Percentiles rank a stretch among this genome's conserved stretches.
These are phyloP conservation scores for Phytopythium vexans DNA, from an alignment of 352 stramenopile species.

Conservation along the genomic window DNA sequence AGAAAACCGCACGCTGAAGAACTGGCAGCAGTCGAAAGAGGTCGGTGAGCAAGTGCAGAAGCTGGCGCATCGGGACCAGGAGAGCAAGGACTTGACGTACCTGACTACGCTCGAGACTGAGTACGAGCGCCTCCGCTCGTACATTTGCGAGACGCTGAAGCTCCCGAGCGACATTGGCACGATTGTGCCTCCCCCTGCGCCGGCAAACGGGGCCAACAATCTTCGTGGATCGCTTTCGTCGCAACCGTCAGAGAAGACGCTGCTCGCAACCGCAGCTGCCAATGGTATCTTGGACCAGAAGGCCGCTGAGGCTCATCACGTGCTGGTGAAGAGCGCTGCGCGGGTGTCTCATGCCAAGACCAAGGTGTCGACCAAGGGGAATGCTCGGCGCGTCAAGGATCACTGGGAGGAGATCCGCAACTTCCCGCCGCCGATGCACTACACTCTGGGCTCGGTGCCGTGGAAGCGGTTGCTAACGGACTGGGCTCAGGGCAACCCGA, in stretches of 20 bases:
- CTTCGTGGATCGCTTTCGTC: constrained; percentile 26
- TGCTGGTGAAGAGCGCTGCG: constrained; percentile 70
- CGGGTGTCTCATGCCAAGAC: constrained; percentile 62
- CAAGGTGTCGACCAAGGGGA: constrained; percentile 73
- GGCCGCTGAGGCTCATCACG: constrained; percentile 52
- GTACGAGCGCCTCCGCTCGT: constrained; percentile 79
- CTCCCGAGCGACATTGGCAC: constrained; percentile 65
- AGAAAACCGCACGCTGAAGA: constrained; percentile 75
- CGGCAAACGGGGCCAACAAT: constrained; percentile 3
- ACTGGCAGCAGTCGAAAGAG: constrained; percentile 86
- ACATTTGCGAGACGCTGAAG: constrained; percentile 76
- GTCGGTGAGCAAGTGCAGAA: constrained; percentile 88
- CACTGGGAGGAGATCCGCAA: constrained; percentile 89
- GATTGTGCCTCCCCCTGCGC: constrained; percentile 23
- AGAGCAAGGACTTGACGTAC: constrained; percentile 84
- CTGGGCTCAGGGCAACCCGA: constrained; percentile 86
- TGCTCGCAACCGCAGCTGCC: constrained; percentile 24
- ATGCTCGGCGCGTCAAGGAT: constrained; percentile 79
- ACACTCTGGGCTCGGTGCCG: constrained; percentile 75
- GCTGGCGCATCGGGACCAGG: constrained; percentile 77
- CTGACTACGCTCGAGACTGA: constrained; percentile 73
- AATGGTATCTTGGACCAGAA: constrained; percentile 53
- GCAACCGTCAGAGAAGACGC: constrained; percentile 36
- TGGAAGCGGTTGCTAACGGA: constrained; percentile 86
- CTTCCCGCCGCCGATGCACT: constrained; percentile 78